These are phyloP conservation scores for Aspergillus niger DNA, from an alignment of 2,329 filamentous ascomycete species.

Conservation along the genomic window DNA sequence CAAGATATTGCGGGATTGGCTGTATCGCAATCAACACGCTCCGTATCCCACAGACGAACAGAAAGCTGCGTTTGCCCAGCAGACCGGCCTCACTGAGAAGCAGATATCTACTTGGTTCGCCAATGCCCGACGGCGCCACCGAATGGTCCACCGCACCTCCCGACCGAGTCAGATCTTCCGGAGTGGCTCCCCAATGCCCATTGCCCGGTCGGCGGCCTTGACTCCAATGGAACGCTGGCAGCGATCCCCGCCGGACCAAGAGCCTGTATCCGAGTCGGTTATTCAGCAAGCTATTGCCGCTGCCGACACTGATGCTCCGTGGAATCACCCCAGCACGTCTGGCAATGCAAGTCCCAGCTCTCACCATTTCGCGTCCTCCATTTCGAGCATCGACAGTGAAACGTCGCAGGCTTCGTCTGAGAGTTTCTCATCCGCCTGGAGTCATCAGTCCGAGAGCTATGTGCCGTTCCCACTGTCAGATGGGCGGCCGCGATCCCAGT, in stretches of 20 bases:
- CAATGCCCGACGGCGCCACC: constrained; percentile 53
- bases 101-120: constrained; percentile 56
- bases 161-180: constrained; percentile 34
- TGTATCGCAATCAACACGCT: constrained; percentile 47
- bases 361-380: constrained; percentile 31
- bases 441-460: constrained; percentile 31
- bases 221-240: constrained; percentile 53
- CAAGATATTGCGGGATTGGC: constrained; percentile 51
- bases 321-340: background rate
- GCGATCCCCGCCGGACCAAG: constrained; percentile 50
- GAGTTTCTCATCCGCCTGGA: constrained; percentile 38
- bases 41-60: constrained; percentile 55
- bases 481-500: constrained; percentile 11
- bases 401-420: constrained; percentile 35
- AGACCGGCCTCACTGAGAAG: constrained; percentile 50
- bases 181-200: constrained; percentile 50
- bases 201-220: constrained; percentile 37
- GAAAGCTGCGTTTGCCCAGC: constrained; percentile 42
- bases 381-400: constrained; percentile 34
- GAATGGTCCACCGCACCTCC: constrained; percentile 33
- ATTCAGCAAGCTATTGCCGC: constrained; percentile 42
- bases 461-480: constrained; percentile 26
- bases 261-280: constrained; percentile 43
- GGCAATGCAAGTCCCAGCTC: constrained; percentile 10
- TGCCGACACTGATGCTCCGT: background rate